Percentiles rank a stretch among this genome's conserved stretches.
These are phyloP conservation scores for Vanderwaltozyma polyspora DNA, from an alignment of 805 yeast species.

Conservation along the genomic window DNA sequence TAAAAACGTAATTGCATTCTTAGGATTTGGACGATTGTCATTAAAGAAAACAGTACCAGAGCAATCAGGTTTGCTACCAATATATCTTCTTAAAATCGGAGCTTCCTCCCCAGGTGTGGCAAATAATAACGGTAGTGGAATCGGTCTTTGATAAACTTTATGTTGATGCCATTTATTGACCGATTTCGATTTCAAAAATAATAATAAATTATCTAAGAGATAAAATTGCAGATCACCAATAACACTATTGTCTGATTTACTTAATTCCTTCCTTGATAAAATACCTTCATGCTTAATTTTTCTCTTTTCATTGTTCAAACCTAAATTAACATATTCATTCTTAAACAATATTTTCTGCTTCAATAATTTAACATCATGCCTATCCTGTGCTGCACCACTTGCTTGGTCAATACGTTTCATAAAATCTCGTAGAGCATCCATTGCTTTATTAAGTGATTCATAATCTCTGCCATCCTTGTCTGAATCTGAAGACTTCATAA, in stretches of 20 bases:
- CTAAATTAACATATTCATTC: conserved; percentile 79
- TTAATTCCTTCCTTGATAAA: conserved; percentile 25
- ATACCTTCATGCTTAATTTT: conserved; percentile 40
- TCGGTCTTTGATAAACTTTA: conserved; percentile 82
- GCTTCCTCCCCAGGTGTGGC: conserved; percentile 70
- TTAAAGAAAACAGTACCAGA: conserved; percentile 22
- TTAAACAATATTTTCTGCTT: conserved; percentile 75
- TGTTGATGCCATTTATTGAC: conserved; percentile 85
- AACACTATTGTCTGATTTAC: conserved; percentile 17
- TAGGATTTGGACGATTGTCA: conserved; percentile 17
- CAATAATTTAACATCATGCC: conserved; percentile 78
- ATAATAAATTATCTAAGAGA: conserved; percentile 74
- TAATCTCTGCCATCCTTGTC: conserved; percentile 45
- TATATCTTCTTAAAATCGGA: conserved; percentile 44
- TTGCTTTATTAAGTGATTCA: conserved; percentile 52
- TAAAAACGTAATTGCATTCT: conserved; percentile 25
- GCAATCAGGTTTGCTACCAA: conserved; percentile 24
- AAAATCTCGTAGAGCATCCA: conserved; percentile 62
- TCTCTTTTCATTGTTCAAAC: conserved; percentile 70
- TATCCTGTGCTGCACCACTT: conserved; percentile 87
- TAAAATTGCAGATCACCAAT: conserved; percentile 73
- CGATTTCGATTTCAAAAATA: conserved; percentile 75
- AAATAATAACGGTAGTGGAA: conserved; percentile 66
- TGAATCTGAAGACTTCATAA: conserved; percentile 74
- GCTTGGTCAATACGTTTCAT: conserved; percentile 67